Percentiles rank a stretch among this genome's conserved stretches.
Conservation (phyloP, 345 rosid genomes). For the Citrus mangshanensis region DNA sequence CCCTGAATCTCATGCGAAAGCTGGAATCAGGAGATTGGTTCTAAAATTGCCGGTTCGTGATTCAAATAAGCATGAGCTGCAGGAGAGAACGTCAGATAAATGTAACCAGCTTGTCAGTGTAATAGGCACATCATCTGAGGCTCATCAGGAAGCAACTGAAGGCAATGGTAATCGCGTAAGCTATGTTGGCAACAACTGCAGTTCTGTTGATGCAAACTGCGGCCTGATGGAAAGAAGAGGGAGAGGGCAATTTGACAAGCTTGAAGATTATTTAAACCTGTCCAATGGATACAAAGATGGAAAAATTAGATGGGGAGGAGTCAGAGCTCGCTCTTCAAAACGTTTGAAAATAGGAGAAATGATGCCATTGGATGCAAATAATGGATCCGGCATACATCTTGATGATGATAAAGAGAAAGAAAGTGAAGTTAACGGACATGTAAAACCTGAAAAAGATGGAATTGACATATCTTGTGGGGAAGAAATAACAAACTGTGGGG, state of each 20-base stretch:
- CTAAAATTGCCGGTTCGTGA: constrained; percentile 67
- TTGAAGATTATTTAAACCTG: constrained; percentile 36
- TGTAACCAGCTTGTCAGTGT: constrained; percentile 19
- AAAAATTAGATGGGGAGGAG: constrained; percentile 84
- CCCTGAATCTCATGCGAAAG: constrained; percentile 40
- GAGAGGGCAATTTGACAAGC: constrained; percentile 22
- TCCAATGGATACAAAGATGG: constrained; percentile 44
- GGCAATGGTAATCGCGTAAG: constrained; percentile 28
- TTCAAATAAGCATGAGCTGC: constrained; percentile 42
- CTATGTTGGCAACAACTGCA: constrained; percentile 25
- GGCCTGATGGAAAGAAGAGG: constrained; percentile 18
- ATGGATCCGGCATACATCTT: constrained; percentile 20
- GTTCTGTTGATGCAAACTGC: constrained; percentile 20
- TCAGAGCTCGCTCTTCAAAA: constrained; percentile 72
- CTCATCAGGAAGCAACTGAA: constrained; percentile 25
- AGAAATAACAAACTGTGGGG: constrained; percentile 15
- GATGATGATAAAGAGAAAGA: constrained; percentile 29
- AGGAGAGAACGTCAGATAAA: constrained; percentile 26
- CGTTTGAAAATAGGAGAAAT: constrained; percentile 59
- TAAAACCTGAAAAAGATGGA: constrained; percentile 30
- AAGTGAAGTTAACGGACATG: constrained; percentile 27
- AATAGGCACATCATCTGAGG: constrained; percentile 48
- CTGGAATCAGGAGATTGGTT: constrained; percentile 66
- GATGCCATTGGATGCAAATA: constrained; percentile 27
- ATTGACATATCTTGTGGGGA: constrained; percentile 18